phyloP scores from a whole-genome alignment of 2,329 filamentous ascomycete species.

The Ophiosphaerella herpotricha region DNA sequence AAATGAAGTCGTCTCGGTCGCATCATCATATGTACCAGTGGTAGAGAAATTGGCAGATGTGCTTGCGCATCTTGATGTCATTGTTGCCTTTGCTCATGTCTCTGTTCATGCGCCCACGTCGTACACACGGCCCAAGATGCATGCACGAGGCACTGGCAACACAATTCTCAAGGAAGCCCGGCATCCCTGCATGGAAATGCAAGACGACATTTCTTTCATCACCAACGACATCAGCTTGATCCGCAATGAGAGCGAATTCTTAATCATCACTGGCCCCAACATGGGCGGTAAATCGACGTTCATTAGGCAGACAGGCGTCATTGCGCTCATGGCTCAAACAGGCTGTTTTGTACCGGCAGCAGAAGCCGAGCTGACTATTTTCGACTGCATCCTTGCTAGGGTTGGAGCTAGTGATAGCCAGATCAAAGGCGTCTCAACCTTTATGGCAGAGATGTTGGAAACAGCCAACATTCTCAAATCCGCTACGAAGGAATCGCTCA shows the following conservation, averaged over 20 bases:
- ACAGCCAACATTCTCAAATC: slow-evolving; percentile 98
- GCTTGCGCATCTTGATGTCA: slow-evolving; percentile 91
- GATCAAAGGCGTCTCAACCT: slow-evolving; percentile 95
- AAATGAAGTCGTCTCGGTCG: slow-evolving; percentile 88
- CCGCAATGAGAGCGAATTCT: slow-evolving; percentile 80
- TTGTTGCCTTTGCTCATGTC: slow-evolving; percentile 90
- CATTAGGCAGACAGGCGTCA: slow-evolving; percentile 95
- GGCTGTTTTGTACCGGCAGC: slow-evolving; percentile 94
- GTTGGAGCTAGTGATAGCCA: slow-evolving; percentile 96
- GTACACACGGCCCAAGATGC: slow-evolving; percentile 89
- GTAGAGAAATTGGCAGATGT: slow-evolving; percentile 87
- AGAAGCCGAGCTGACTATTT: slow-evolving; percentile 90
- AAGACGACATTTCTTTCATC: slow-evolving; percentile 98
- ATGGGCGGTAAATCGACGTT: slow-evolving; percentile 99
- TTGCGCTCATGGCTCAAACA: slow-evolving; percentile 95
- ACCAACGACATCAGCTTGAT: slow-evolving; percentile 90
- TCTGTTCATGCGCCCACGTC: slow-evolving; percentile 90
- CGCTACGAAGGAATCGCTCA: slow-evolving; percentile 90
- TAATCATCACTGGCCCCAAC: slow-evolving; percentile 97
- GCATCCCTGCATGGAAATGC: slow-evolving; percentile 97
- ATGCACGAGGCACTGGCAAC: slow-evolving; percentile 82
- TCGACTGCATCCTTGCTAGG: slow-evolving; percentile 93
- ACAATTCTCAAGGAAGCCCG: slow-evolving; percentile 91
- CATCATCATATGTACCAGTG: slow-evolving; percentile 91
- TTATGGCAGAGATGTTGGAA: slow-evolving; percentile 99